These are phyloP conservation scores for Abrus precatorius DNA, from an alignment of 306 rosid genomes.

Conservation along the genomic window DNA sequence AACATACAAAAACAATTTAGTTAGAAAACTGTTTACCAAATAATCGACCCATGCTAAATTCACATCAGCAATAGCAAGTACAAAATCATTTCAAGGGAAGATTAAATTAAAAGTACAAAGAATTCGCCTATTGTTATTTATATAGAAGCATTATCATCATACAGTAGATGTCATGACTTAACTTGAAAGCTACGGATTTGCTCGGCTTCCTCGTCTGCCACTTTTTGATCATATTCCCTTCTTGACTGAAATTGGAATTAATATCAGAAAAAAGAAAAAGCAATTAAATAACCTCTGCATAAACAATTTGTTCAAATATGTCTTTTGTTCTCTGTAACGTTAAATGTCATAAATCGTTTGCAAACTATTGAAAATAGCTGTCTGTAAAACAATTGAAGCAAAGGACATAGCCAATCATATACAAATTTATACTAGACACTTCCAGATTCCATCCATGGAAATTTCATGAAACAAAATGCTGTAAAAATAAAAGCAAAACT, in stretches of 20 bases:
- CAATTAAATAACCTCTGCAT: not conserved
- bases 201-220: slow-evolving; percentile 82
- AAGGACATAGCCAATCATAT: slow-evolving; percentile 18
- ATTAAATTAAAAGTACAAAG: not conserved
- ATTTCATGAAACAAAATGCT: slow-evolving; percentile 12
- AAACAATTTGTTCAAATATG: slow-evolving; percentile 26
- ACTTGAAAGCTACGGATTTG: slow-evolving; percentile 85
- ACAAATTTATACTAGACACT: not conserved
- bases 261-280: not conserved
- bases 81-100: slow-evolving; percentile 3
- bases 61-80: slow-evolving; percentile 17
- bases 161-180: slow-evolving; percentile 38
- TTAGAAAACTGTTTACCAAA: slow-evolving; percentile 37
- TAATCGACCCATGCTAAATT: slow-evolving; percentile 23
- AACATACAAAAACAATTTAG: slow-evolving; percentile 45
- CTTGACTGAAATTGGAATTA: slow-evolving; percentile 60
- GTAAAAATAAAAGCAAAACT: slow-evolving; percentile 39
- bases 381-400: slow-evolving; percentile 17
- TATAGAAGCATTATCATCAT: not conserved
- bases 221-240: slow-evolving; percentile 79
- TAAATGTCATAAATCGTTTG: slow-evolving; percentile 12
- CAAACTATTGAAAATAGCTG: slow-evolving; percentile 17
- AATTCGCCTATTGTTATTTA: slow-evolving; percentile 3
- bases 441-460: slow-evolving; percentile 21
- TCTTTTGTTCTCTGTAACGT: slow-evolving; percentile 30